Evolutionary conservation across 2,329 filamentous ascomycete species (phyloP), one percentile per base, ranked within the genome.

Genomic region (Raffaelea albimanens): DNA sequence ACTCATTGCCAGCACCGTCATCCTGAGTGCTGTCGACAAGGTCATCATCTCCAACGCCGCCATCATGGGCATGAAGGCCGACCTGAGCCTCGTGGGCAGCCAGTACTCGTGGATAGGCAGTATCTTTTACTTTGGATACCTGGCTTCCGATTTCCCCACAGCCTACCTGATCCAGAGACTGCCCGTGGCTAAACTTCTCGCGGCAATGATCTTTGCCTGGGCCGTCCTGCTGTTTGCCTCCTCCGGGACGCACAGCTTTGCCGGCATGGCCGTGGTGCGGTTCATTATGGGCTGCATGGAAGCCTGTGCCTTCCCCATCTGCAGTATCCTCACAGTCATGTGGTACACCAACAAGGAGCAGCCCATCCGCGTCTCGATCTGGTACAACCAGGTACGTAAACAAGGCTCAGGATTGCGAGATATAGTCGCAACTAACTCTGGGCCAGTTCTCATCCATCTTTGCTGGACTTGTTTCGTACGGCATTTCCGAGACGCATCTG

Each of bases 171-270:
- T 52, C 7, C 50, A 52, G 43, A 42, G 36, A n/a, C 39, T 52
- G 39, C 79, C 80, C 7, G 71, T 76, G 1, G 75, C 71, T 9
- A 83, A 82, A 57, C 81, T 76, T 60, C 68, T 85, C 2, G 78
- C 72, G 9, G 55, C 67, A 44, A 82, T 82, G 51, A 73, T 82
- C 38, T 60, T 72, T 5, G 64, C 75, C 47, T 83, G 79, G 78
- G 79, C 78, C 1, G 61, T 80, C 9, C 68, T 74, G 2, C 76
- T 73, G 1, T 71, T 71, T 3, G 71, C 69, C 49, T 73, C 73
- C 20, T 73, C 75, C 0, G 78, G 73, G 3, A 70, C 73, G 13
- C 66, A 68, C 44, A 70, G 72, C 58, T 82, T 78, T 56, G 64
- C 59, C 21, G 70, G 69, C 0, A 61, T 83, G 8, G 67, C 43